phyloP scores from a whole-genome alignment of 305 asterid species.

The Nicotiana rustica region DNA sequence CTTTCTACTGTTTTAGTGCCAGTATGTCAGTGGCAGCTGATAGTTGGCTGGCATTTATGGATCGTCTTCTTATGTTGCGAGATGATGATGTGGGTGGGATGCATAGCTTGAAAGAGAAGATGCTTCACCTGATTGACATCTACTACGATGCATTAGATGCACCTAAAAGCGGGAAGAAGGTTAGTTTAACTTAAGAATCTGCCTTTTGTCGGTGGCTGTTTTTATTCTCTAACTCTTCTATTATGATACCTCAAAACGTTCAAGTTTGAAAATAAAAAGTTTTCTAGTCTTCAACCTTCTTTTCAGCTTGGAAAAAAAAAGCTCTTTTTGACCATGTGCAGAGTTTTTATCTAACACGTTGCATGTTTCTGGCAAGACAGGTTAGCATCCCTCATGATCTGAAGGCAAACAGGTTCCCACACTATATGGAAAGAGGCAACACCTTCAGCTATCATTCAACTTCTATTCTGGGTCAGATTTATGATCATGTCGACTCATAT shows the following conservation, averaged over 20 bases:
- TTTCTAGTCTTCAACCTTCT: conserved; percentile 15
- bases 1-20: conserved; percentile 51
- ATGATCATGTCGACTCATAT: conserved; percentile 49
- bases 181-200: conserved; percentile 33
- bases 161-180: conserved; percentile 87
- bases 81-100: conserved; percentile 51
- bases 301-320: background rate
- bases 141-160: conserved; percentile 91
- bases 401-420: conserved; percentile 64
- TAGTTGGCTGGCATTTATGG: conserved; percentile 80
- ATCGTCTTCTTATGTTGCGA: conserved; percentile 61
- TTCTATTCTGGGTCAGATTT: conserved; percentile 72
- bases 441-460: conserved; percentile 50
- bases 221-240: conserved; percentile 7
- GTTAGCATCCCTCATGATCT: conserved; percentile 52
- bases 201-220: background rate
- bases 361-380: conserved; percentile 48
- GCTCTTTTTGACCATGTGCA: background rate
- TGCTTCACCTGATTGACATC: conserved; percentile 61
- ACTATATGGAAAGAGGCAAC: conserved; percentile 62
- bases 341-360: background rate
- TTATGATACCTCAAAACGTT: conserved; percentile 13
- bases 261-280: background rate
- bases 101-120: conserved; percentile 49
- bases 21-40: conserved; percentile 68